Conservation (phyloP, 163 green algal genomes). For the Prototheca cutis region DNA sequence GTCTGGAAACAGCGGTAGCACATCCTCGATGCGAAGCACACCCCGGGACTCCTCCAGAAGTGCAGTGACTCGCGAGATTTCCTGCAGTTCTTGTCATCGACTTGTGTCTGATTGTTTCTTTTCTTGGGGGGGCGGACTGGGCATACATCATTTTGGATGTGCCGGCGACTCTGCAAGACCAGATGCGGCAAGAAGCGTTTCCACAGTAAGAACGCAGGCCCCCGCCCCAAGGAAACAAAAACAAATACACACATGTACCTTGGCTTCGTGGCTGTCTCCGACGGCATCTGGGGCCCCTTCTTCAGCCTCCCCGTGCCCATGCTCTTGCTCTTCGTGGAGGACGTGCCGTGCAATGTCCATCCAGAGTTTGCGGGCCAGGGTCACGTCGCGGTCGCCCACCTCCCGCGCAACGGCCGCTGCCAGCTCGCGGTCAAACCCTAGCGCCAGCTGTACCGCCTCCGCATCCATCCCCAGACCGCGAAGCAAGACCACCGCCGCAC, state of each 20-base stretch:
- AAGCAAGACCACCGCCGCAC: constrained; percentile 69
- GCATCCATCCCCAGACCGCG: constrained; percentile 70
- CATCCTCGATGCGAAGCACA: constrained; percentile 85
- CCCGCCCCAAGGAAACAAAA: neutral
- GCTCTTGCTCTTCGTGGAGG: no score
- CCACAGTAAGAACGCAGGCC: no score
- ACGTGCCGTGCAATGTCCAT: constrained; percentile 67
- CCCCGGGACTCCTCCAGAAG: constrained; percentile 33
- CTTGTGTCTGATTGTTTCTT: no score
- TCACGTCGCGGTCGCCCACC: constrained; percentile 49
- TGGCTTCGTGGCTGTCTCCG: neutral
- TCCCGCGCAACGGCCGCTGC: constrained; percentile 62
- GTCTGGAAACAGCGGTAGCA: constrained; percentile 92
- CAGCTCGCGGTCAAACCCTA: constrained; percentile 60
- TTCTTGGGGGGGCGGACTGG: no score
- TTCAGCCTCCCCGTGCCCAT: no score
- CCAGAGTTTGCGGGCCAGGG: constrained; percentile 69
- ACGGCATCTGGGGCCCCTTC: no score
- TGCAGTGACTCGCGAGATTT: constrained; percentile 12
- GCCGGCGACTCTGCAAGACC: no score
- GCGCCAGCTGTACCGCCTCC: constrained; percentile 71
- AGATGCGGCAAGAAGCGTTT: no score
- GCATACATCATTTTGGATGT: no score
- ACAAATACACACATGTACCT: neutral
- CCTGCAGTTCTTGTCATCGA: no score